phyloP scores from a whole-genome alignment of 306 rosid genomes.

The Datisca glomerata region DNA sequence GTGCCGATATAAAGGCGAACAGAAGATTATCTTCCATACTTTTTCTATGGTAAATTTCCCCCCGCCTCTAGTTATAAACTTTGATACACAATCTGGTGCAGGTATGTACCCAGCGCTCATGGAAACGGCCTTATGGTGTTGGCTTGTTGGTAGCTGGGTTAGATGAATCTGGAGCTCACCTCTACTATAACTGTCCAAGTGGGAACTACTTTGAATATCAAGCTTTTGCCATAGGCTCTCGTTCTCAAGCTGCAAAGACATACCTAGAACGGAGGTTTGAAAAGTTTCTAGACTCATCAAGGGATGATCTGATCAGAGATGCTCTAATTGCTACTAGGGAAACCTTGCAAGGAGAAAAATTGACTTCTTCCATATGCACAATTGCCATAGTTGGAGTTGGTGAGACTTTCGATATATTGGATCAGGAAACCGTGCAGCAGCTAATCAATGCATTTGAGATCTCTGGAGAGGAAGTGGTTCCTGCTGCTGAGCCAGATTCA shows the following conservation, averaged over 20 bases:
- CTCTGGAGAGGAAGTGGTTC: slow-evolving; percentile 51
- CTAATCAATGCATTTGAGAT: slow-evolving; percentile 84
- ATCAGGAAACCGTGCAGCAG: slow-evolving; percentile 71
- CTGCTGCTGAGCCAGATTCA: slow-evolving; percentile 8
- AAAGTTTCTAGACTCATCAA: slow-evolving; percentile 45
- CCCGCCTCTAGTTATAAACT: too few species aligned
- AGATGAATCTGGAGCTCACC: slow-evolving; percentile 98
- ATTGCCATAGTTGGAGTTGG: slow-evolving; percentile 78
- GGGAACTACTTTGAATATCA: slow-evolving; percentile 98
- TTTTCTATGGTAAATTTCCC: too few species aligned
- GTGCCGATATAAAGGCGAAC: too few species aligned
- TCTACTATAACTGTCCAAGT: slow-evolving; percentile 97
- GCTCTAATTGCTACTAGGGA: slow-evolving; percentile 96
- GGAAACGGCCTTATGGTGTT: slow-evolving; percentile 99
- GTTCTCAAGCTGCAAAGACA: slow-evolving; percentile 99
- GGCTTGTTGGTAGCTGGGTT: slow-evolving; percentile 91
- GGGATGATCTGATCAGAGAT: slow-evolving; percentile 88
- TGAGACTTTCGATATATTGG: slow-evolving; percentile 83
- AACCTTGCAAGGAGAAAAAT: slow-evolving; percentile 91
- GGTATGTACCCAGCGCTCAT: slow-evolving; percentile 98
- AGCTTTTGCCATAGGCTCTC: slow-evolving; percentile 97
- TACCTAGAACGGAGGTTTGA: slow-evolving; percentile 85
- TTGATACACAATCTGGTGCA: too few species aligned
- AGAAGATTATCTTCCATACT: too few species aligned
- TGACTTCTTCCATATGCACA: slow-evolving; percentile 79